phyloP scores from a whole-genome alignment of 2,329 filamentous ascomycete genomes.

The Sarocladium strictum region DNA sequence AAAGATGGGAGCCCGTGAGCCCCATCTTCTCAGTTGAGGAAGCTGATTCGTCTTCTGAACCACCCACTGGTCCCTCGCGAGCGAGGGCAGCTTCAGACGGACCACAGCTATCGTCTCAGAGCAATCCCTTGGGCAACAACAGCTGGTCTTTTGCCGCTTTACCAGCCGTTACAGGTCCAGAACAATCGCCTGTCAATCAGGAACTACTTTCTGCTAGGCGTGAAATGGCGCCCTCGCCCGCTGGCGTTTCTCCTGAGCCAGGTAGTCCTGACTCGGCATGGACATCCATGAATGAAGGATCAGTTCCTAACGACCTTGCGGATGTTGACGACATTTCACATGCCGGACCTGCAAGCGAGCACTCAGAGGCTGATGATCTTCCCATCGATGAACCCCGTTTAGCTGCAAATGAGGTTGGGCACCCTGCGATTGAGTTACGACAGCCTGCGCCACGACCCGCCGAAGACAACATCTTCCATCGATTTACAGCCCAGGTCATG shows the following conservation, averaged over 20 bases:
- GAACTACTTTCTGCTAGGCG: neutral
- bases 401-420: neutral
- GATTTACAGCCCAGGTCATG: constrained; percentile 28
- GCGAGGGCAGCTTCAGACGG: constrained; percentile 54
- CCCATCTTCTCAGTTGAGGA: constrained; percentile 12
- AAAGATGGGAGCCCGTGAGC: constrained; percentile 10
- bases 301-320: neutral
- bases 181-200: neutral
- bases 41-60: constrained; percentile 9
- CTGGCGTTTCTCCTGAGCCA: neutral
- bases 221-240: neutral
- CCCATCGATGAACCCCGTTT: neutral
- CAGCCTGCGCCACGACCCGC: neutral
- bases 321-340: neutral
- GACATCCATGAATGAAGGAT: neutral
- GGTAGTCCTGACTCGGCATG: constrained; percentile 1
- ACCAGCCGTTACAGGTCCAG: constrained; percentile 12
- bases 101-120: constrained; percentile 33
- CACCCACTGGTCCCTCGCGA: constrained; percentile 24
- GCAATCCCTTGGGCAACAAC: constrained; percentile 52
- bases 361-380: neutral
- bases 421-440: neutral
- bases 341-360: neutral
- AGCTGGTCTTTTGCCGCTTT: constrained; percentile 52
- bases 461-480: neutral